phyloP scores from a whole-genome alignment of 2,329 filamentous ascomycete species.

The Penicillium concentricum region DNA sequence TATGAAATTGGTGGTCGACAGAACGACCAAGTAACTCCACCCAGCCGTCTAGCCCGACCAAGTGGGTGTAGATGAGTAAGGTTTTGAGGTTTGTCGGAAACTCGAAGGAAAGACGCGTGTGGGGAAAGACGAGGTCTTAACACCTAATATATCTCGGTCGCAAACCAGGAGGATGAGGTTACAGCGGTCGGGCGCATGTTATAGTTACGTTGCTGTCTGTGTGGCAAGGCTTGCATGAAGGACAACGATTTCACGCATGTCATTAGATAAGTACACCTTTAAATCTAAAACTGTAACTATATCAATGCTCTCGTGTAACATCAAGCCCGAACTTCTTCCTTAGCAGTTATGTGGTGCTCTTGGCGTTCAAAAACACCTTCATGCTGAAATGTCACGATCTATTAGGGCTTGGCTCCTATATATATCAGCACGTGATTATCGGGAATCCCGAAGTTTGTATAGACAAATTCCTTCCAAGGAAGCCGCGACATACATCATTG shows the following conservation, averaged over 20 bases:
- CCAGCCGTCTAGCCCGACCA: slow-evolving; percentile 10
- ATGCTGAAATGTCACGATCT: slow-evolving; percentile 8
- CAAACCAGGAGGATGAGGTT: neutral
- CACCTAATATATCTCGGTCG: neutral
- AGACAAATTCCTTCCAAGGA: neutral
- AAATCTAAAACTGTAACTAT: too few species aligned
- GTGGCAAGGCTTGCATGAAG: too few species aligned
- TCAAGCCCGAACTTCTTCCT: too few species aligned
- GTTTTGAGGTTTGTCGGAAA: neutral
- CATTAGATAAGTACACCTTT: neutral
- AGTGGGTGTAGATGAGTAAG: neutral
- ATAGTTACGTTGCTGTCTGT: too few species aligned
- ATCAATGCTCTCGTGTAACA: accelerated
- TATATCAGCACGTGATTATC: neutral
- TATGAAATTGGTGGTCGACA: slow-evolving; percentile 12
- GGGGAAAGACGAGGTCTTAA: neutral
- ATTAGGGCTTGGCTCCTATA: slow-evolving; percentile 1
- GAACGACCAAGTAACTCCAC: slow-evolving; percentile 20
- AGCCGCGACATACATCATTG: neutral
- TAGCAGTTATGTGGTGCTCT: too few species aligned
- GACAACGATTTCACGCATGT: neutral
- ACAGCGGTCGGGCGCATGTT: neutral
- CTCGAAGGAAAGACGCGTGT: neutral
- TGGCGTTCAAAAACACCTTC: too few species aligned
- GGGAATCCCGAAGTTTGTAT: neutral